Percentiles rank a stretch among this genome's conserved stretches.
These are phyloP conservation scores for Ganoderma meredithae DNA, from an alignment of 1,284 basidiomycete species.

Conservation along the genomic window DNA sequence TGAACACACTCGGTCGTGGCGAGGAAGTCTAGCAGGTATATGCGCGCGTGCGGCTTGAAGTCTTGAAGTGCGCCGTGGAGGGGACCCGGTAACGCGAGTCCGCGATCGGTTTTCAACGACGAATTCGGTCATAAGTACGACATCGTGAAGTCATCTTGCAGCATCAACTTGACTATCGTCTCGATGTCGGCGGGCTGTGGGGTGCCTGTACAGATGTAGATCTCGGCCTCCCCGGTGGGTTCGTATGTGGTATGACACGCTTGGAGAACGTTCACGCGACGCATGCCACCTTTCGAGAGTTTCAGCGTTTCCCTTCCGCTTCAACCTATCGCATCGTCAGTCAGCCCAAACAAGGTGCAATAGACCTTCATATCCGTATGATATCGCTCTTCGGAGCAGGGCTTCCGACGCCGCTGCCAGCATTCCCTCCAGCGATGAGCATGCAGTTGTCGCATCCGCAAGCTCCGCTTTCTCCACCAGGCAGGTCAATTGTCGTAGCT, in stretches of 20 bases:
- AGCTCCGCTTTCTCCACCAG: conserved; percentile 64
- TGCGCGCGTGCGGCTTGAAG: conserved; percentile 84
- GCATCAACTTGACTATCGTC: conserved; percentile 94
- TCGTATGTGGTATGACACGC: conserved; percentile 98
- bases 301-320: conserved; percentile 89
- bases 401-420: conserved; percentile 59
- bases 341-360: background rate
- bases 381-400: conserved; percentile 58
- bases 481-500: conserved; percentile 50
- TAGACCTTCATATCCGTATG: conserved; percentile 65
- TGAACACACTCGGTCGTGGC: conserved; percentile 86
- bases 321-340: conserved; percentile 64
- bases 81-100: conserved; percentile 94
- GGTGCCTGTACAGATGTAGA: conserved; percentile 97
- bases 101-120: conserved; percentile 88
- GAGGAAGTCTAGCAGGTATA: conserved; percentile 91
- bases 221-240: conserved; percentile 85
- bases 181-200: conserved; percentile 96
- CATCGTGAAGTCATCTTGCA: conserved; percentile 95
- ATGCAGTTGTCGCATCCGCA: conserved; percentile 60
- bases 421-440: conserved; percentile 49
- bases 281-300: conserved; percentile 97
- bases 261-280: conserved; percentile 96
- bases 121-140: conserved; percentile 68
- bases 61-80: conserved; percentile 91